Evolutionary conservation across 2,329 filamentous ascomycete genomes (phyloP).

Genomic region (Exophiala xenobiotica): DNA sequence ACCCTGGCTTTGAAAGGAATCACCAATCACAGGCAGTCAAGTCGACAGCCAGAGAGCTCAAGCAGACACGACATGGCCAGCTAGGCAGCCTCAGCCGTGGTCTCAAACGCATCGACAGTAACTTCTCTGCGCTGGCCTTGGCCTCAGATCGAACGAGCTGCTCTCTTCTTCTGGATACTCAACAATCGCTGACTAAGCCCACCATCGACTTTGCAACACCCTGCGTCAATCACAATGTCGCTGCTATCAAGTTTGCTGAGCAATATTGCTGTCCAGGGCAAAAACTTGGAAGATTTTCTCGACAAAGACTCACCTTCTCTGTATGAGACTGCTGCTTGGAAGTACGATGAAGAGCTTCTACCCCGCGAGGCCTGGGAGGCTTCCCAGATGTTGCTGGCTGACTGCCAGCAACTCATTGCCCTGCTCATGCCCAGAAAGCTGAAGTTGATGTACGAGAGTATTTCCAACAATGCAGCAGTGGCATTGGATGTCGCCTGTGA

Average conservation of each 20-base stretch:
- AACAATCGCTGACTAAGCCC: no score
- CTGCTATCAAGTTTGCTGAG: not conserved
- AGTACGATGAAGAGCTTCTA: constrained; percentile 1
- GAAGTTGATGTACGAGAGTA: constrained; percentile 10
- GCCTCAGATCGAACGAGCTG: no score
- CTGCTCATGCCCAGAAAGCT: constrained; percentile 1
- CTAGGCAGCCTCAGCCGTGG: no score
- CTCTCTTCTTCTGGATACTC: no score
- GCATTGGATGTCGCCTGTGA: constrained; percentile 1
- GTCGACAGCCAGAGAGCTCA: no score
- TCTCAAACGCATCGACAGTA: no score
- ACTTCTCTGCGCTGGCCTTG: no score
- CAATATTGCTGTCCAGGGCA: not conserved
- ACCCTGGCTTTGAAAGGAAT: no score
- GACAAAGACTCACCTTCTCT: constrained; percentile 1
- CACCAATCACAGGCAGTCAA: no score
- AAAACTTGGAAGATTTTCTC: not conserved
- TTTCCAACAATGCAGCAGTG: constrained; percentile 6
- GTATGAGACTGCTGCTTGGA: not conserved
- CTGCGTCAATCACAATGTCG: not conserved
- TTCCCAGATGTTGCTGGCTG: not conserved
- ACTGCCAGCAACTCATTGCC: constrained; percentile 3
- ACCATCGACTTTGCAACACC: no score
- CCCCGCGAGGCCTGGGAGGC: constrained; percentile 1
- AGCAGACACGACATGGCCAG: no score